Conservation (phyloP, 257 asterid species). For the Nicotiana sylvestris region DNA sequence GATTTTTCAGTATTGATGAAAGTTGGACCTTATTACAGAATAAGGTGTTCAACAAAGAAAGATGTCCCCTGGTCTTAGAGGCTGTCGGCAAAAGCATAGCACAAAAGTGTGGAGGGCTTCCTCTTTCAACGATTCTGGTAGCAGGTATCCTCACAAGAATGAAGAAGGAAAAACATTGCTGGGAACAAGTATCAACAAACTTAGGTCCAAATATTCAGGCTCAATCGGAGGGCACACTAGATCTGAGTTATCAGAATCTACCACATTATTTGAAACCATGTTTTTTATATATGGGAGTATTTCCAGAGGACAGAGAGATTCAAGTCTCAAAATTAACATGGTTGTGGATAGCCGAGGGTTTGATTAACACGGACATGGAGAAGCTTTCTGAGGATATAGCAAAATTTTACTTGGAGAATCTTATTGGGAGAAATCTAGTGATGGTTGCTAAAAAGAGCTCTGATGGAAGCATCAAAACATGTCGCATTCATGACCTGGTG, state of each 20-base stretch:
- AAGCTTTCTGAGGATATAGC: background rate
- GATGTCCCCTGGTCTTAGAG: background rate
- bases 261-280: background rate
- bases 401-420: background rate
- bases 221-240: background rate
- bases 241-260: slow-evolving; percentile 13
- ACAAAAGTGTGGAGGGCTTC: background rate
- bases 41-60: background rate
- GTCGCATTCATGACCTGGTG: slow-evolving; percentile 17
- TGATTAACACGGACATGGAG: background rate
- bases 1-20: background rate
- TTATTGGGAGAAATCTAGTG: slow-evolving; percentile 3
- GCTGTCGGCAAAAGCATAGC: background rate
- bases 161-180: background rate
- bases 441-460: background rate
- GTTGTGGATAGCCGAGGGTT: slow-evolving; percentile 19
- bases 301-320: background rate
- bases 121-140: slow-evolving; percentile 1
- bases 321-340: background rate
- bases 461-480: background rate
- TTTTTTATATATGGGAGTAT: slow-evolving; percentile 8
- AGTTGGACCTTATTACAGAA: background rate
- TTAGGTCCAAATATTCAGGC: background rate
- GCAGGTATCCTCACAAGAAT: background rate
- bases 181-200: background rate